Conservation (phyloP, 2,329 filamentous ascomycete genomes). For the Diaporthe eres region DNA sequence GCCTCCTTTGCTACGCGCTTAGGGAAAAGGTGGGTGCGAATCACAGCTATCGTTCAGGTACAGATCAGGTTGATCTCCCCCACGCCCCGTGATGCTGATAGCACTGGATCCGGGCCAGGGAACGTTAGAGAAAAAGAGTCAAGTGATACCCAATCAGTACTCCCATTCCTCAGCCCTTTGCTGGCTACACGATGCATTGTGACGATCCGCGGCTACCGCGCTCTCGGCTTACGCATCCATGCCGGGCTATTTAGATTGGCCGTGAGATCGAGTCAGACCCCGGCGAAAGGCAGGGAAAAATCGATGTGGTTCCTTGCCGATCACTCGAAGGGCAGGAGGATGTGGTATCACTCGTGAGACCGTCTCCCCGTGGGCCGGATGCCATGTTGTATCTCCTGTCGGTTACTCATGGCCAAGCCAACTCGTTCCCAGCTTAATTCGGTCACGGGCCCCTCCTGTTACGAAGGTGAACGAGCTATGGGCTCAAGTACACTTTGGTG, state of each 20-base stretch:
- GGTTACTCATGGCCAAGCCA: background rate
- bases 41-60: background rate
- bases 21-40: background rate
- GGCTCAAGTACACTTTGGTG: background rate
- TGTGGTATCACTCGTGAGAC: background rate
- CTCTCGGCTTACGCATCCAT: conserved; percentile 10
- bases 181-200: conserved; percentile 14
- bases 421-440: no score
- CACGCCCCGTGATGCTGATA: background rate
- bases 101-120: background rate
- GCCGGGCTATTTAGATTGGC: background rate
- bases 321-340: background rate
- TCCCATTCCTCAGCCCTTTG: background rate
- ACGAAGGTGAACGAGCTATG: no score
- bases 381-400: background rate
- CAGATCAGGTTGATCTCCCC: background rate
- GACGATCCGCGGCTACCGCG: conserved; percentile 17
- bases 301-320: background rate
- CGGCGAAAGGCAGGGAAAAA: background rate
- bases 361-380: background rate
- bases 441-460: background rate
- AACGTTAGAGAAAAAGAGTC: background rate
- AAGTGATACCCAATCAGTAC: conserved; percentile 20
- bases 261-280: conserved; percentile 24
- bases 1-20: background rate